phyloP scores from a whole-genome alignment of 176 grass and related monocot species.

The Phyllostachys edulis region DNA sequence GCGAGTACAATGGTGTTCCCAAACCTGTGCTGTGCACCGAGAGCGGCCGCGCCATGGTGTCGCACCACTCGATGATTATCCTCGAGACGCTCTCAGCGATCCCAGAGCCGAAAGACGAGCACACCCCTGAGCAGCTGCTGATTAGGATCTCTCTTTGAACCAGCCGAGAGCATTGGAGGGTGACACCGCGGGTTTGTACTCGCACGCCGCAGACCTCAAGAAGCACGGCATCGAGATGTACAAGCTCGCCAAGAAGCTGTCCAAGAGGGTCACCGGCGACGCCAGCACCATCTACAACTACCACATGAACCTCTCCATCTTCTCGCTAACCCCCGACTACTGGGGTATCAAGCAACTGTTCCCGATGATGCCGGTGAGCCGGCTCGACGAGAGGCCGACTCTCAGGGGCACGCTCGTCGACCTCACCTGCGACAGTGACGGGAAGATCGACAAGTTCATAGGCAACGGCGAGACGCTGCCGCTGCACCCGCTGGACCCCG shows the following conservation, averaged over 20 bases:
- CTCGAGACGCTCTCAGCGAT: conserved; percentile 23
- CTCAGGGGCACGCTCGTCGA: conserved; percentile 25
- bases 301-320: conserved; percentile 53
- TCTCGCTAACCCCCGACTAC: conserved; percentile 28
- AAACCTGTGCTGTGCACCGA: conserved; percentile 29
- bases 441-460: conserved; percentile 37
- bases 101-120: conserved; percentile 1
- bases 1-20: background rate
- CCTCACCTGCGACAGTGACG: conserved; percentile 46
- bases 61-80: conserved; percentile 36
- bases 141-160: background rate
- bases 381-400: conserved; percentile 15
- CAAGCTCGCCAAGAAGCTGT: conserved; percentile 7
- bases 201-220: background rate
- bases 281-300: conserved; percentile 13
- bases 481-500: conserved; percentile 19
- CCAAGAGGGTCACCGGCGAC: background rate
- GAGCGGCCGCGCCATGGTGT: conserved; percentile 24
- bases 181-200: background rate
- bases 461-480: background rate
- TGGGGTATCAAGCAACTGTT: conserved; percentile 31
- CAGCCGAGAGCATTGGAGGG: background rate
- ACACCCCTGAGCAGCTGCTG: background rate
- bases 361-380: conserved; percentile 39
- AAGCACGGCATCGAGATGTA: conserved; percentile 30